These are phyloP conservation scores for Hypoxylon rickii DNA, from an alignment of 495 filamentous ascomycete species.

Conservation along the genomic window DNA sequence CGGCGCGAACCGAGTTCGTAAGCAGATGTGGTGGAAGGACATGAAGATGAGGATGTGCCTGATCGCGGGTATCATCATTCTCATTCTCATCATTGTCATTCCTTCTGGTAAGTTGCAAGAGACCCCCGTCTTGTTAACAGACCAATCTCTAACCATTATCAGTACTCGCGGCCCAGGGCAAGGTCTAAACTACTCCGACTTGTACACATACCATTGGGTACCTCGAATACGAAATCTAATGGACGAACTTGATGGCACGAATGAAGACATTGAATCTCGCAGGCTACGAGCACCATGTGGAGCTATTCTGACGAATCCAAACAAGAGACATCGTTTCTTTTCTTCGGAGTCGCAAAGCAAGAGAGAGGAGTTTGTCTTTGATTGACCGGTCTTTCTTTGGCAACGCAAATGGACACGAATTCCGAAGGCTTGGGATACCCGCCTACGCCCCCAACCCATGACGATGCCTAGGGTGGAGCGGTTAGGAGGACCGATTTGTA, in stretches of 20 bases:
- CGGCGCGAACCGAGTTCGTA: conserved; percentile 92
- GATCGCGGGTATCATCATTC: conserved; percentile 81
- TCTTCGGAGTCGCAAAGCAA: conserved; percentile 17
- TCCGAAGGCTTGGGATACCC: conserved; percentile 33
- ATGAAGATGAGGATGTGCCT: conserved; percentile 99
- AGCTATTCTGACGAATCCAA: conserved; percentile 6
- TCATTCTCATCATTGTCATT: conserved; percentile 91
- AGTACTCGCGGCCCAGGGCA: conserved; percentile 33
- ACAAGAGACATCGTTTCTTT: conserved; percentile 3
- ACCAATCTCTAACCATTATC: background rate
- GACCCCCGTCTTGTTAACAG: no score
- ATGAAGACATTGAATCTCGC: conserved; percentile 20
- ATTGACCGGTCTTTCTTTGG: conserved; percentile 28
- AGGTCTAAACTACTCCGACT: conserved; percentile 16
- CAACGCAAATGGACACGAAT: conserved; percentile 17
- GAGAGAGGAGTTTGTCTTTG: conserved; percentile 30
- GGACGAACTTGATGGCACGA: conserved; percentile 22
- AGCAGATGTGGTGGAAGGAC: conserved; percentile 86
- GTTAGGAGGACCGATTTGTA: conserved; percentile 23
- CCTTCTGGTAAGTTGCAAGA: conserved; percentile 67
- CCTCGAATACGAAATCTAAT: conserved; percentile 16
- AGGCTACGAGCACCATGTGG: conserved; percentile 29
- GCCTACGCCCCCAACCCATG: background rate
- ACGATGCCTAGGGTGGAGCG: background rate
- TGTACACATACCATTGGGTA: conserved; percentile 16